phyloP scores from a whole-genome alignment of 2,329 filamentous ascomycete genomes.

The Paracoccidioides lutzii region DNA sequence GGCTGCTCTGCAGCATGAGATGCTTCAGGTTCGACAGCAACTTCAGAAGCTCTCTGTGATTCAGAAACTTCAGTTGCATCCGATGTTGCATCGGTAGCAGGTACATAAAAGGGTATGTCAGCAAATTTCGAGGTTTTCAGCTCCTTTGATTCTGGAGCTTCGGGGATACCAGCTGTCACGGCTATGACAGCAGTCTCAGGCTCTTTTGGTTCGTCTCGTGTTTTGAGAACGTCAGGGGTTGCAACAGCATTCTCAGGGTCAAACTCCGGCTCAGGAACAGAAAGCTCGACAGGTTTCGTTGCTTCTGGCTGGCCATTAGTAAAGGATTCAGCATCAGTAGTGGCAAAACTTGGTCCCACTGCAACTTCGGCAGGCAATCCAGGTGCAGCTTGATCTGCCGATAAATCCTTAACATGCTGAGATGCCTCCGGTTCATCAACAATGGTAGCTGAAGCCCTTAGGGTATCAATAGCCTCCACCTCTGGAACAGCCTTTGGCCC shows the following conservation, averaged over 20 bases:
- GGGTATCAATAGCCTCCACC: not conserved
- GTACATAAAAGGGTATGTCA: not conserved
- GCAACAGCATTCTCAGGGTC: not conserved
- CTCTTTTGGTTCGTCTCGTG: not conserved
- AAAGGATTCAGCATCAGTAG: not conserved
- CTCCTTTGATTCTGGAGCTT: not conserved
- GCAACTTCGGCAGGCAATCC: not conserved
- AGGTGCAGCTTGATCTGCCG: not conserved
- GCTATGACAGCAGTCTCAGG: not conserved
- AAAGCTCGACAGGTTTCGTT: not conserved
- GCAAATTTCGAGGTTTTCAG: not conserved
- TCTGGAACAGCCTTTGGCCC: not conserved
- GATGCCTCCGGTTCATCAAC: not conserved
- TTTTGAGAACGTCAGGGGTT: not conserved
- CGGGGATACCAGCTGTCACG: not conserved
- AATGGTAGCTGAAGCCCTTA: not conserved
- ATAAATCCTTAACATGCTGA: not conserved
- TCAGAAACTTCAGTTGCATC: not conserved
- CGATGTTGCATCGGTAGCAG: not conserved
- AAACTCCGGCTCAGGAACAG: not conserved
- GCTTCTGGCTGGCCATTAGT: not conserved
- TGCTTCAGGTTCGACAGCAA: not conserved
- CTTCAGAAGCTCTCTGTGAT: not conserved
- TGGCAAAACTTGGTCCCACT: not conserved
- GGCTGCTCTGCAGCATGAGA: not conserved